phyloP scores from a whole-genome alignment of 306 rosid species.

The Lathyrus tuberosus region DNA sequence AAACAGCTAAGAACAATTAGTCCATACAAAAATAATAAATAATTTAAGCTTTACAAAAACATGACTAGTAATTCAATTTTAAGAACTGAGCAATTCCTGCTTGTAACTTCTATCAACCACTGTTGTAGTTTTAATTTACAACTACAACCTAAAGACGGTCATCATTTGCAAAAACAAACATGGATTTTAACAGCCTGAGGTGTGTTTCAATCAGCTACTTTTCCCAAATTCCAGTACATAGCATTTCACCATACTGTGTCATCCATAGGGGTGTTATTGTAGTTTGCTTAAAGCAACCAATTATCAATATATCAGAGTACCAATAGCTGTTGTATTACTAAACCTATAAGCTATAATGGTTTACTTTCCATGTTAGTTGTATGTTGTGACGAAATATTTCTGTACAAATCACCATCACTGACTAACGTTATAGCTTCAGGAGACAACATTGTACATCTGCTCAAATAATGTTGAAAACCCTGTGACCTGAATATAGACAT shows the following conservation, averaged over 20 bases:
- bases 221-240: not conserved
- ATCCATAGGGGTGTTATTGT: conserved; percentile 3
- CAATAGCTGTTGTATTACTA: conserved; percentile 32
- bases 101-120: conserved; percentile 19
- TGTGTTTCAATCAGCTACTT: not conserved
- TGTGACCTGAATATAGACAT: conserved; percentile 60
- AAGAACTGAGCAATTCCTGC: conserved; percentile 23
- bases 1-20: not conserved
- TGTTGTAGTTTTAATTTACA: conserved; percentile 29
- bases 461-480: conserved; percentile 76
- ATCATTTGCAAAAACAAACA: conserved; percentile 21
- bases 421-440: conserved; percentile 68
- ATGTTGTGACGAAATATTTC: conserved; percentile 40
- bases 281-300: conserved; percentile 9
- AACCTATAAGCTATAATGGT: conserved; percentile 36
- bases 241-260: conserved; percentile 5
- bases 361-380: conserved; percentile 30
- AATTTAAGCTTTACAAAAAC: conserved; percentile 41
- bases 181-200: not conserved
- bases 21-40: not conserved
- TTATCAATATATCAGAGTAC: conserved; percentile 12
- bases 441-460: conserved; percentile 55
- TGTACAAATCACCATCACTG: conserved; percentile 45
- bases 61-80: conserved; percentile 5
- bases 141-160: conserved; percentile 20